Percentiles rank a stretch among this genome's conserved stretches.
phyloP scores from a whole-genome alignment of 352 stramenopile species.

The Globisporangium paddicum region DNA sequence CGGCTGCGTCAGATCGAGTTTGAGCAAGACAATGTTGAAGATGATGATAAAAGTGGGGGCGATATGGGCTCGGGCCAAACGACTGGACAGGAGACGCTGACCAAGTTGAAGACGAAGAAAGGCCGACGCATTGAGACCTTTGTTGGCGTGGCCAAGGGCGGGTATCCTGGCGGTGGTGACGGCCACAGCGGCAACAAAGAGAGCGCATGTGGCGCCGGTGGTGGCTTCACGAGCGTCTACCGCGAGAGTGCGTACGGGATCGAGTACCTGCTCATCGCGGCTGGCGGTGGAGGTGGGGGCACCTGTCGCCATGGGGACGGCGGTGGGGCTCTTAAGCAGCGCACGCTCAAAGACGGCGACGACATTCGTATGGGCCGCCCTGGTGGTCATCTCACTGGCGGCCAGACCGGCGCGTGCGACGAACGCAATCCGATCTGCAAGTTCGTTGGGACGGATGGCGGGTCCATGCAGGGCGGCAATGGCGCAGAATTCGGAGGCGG shows the following conservation, averaged over 20 bases:
- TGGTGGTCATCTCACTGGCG: slow-evolving; percentile 34
- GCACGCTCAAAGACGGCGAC: slow-evolving; percentile 26
- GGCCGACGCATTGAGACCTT: slow-evolving; percentile 34
- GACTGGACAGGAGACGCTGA: not conserved
- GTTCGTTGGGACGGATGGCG: slow-evolving; percentile 47
- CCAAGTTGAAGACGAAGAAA: slow-evolving; percentile 16
- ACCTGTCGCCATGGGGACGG: slow-evolving; percentile 59
- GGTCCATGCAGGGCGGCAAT: slow-evolving; percentile 53
- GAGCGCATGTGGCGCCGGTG: slow-evolving; percentile 56
- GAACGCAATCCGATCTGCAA: slow-evolving; percentile 55
- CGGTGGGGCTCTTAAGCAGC: slow-evolving; percentile 24
- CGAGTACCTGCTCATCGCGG: slow-evolving; percentile 65
- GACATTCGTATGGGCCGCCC: slow-evolving; percentile 48
- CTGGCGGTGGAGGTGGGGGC: slow-evolving; percentile 57
- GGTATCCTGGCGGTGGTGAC: slow-evolving; percentile 42
- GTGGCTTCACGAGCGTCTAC: slow-evolving; percentile 70
- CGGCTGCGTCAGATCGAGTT: slow-evolving; percentile 30
- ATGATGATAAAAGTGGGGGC: too few species aligned
- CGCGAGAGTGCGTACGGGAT: slow-evolving; percentile 56
- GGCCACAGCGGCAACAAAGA: slow-evolving; percentile 71
- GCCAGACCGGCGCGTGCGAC: slow-evolving; percentile 46
- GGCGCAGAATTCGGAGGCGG: slow-evolving; percentile 71
- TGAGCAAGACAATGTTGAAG: slow-evolving; percentile 17
- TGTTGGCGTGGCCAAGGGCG: slow-evolving; percentile 38
- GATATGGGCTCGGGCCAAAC: not conserved